A percentile compares a stretch with the other conserved stretches of the same genome.
Conservation (phyloP, 805 yeast species). For the Yarrowia deformans region DNA sequence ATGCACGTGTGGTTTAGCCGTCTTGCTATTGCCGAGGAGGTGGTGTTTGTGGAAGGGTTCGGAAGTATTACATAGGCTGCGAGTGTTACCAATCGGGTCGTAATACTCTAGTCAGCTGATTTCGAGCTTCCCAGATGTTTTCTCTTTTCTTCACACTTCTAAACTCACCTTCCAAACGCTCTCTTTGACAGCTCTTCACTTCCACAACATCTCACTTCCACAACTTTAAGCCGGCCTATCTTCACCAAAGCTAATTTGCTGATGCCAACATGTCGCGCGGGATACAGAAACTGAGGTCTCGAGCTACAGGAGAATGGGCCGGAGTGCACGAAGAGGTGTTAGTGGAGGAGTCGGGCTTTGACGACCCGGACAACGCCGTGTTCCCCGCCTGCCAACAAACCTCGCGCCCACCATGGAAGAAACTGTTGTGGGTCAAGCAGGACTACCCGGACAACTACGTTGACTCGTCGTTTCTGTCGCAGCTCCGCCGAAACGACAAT, state of each 20-base stretch:
- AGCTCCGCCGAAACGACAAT: conserved; percentile 75
- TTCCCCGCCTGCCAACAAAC: conserved; percentile 14
- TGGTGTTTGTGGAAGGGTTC: no score
- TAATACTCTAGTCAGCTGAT: no score
- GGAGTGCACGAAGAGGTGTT: conserved; percentile 20
- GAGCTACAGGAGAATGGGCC: conserved; percentile 32
- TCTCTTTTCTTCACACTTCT: neutral
- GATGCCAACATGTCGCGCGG: conserved; percentile 34
- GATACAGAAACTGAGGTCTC: conserved; percentile 33
- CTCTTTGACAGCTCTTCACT: neutral
- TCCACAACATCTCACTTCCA: neutral
- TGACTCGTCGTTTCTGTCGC: conserved; percentile 79
- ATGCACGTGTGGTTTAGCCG: conserved; percentile 19
- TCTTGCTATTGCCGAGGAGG: conserved; percentile 2
- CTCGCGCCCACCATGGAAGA: conserved; percentile 68
- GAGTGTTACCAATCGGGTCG: neutral
- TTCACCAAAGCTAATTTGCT: conserved; percentile 16
- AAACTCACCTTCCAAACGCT: neutral
- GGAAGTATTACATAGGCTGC: neutral
- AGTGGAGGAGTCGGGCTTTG: conserved; percentile 2
- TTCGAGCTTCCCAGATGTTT: no score
- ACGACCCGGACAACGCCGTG: conserved; percentile 6
- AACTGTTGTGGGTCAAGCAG: conserved; percentile 83
- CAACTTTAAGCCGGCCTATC: neutral
- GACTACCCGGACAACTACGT: conserved; percentile 93